phyloP scores from a whole-genome alignment of 1,284 basidiomycete species.

The Moesziomyces sp. region DNA sequence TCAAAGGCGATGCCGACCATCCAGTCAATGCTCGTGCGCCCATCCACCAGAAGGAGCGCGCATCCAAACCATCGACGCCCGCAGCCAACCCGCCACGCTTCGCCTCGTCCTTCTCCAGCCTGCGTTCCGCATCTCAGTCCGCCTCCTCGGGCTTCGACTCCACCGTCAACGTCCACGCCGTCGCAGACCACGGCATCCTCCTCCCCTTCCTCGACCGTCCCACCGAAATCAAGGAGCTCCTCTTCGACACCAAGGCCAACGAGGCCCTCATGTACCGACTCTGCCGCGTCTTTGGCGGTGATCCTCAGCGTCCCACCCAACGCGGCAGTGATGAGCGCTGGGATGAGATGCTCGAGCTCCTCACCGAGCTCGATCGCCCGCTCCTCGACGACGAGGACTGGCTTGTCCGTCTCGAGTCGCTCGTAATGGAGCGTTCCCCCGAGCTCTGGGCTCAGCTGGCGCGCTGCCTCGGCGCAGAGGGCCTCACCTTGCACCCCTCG shows the following conservation, averaged over 20 bases:
- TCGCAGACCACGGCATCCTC: slow-evolving; percentile 40
- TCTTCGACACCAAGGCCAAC: slow-evolving; percentile 43
- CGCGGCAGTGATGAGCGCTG: slow-evolving; percentile 40
- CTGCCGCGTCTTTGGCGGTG: slow-evolving; percentile 44
- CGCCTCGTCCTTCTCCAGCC: slow-evolving; percentile 33
- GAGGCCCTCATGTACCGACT: slow-evolving; percentile 30
- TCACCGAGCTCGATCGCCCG: slow-evolving; percentile 39
- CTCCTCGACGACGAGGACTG: slow-evolving; percentile 47
- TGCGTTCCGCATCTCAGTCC: slow-evolving; percentile 14
- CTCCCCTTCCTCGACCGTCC: slow-evolving; percentile 52
- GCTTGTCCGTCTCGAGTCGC: slow-evolving; percentile 33
- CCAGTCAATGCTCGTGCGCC: slow-evolving; percentile 34
- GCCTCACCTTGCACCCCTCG: slow-evolving; percentile 13
- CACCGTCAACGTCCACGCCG: slow-evolving; percentile 38
- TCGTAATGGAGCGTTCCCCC: slow-evolving; percentile 42
- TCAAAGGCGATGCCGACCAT: slow-evolving; percentile 34
- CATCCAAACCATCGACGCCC: slow-evolving; percentile 2
- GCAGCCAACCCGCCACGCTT: slow-evolving; percentile 22
- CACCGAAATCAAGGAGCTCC: slow-evolving; percentile 39
- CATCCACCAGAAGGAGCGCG: slow-evolving; percentile 21
- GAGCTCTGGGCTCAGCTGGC: slow-evolving; percentile 41
- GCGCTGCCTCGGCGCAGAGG: slow-evolving; percentile 46
- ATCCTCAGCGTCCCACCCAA: slow-evolving; percentile 4
- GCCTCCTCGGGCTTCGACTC: slow-evolving; percentile 23
- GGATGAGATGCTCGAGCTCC: slow-evolving; percentile 49